phyloP scores from a whole-genome alignment of 345 rosid species.

The Toxicodendron radicans region DNA sequence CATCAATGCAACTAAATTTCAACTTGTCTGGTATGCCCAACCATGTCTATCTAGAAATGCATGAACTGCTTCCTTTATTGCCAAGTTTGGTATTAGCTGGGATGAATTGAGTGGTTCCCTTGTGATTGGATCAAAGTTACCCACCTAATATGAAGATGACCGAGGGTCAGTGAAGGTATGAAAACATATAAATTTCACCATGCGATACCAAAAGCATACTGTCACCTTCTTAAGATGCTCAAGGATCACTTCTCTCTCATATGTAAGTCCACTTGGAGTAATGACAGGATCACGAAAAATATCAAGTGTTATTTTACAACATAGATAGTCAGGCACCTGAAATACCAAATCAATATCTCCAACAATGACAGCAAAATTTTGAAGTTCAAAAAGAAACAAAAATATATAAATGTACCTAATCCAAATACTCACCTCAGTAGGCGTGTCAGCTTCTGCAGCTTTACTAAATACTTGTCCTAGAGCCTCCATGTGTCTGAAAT shows the following conservation, averaged over 20 bases:
- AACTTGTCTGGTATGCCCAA: conserved; percentile 71
- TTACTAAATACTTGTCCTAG: conserved; percentile 58
- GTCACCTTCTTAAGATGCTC: conserved; percentile 82
- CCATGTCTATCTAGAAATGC: conserved; percentile 68
- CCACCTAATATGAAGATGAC: conserved; percentile 48
- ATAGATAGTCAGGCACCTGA: conserved; percentile 89
- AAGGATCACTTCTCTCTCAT: conserved; percentile 84
- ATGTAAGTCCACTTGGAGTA: conserved; percentile 83
- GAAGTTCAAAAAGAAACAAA: background rate
- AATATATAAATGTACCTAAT: background rate
- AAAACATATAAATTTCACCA: background rate
- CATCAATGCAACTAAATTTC: background rate
- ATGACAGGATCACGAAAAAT: conserved; percentile 88
- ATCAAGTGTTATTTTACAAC: conserved; percentile 89
- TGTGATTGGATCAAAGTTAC: conserved; percentile 84
- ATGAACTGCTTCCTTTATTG: conserved; percentile 85
- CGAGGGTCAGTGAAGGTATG: background rate
- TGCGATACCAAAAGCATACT: background rate
- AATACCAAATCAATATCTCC: conserved; percentile 13
- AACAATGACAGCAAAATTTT: background rate
- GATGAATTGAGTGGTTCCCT: conserved; percentile 54
- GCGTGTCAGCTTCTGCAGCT: conserved; percentile 67
- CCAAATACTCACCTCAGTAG: conserved; percentile 50
- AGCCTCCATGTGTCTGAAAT: conserved; percentile 46
- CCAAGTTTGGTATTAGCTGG: conserved; percentile 70